Percentiles rank a stretch among this genome's conserved stretches.
Evolutionary conservation across 768 basidiomycete genomes (phyloP).

Genomic region (Postia placenta): DNA sequence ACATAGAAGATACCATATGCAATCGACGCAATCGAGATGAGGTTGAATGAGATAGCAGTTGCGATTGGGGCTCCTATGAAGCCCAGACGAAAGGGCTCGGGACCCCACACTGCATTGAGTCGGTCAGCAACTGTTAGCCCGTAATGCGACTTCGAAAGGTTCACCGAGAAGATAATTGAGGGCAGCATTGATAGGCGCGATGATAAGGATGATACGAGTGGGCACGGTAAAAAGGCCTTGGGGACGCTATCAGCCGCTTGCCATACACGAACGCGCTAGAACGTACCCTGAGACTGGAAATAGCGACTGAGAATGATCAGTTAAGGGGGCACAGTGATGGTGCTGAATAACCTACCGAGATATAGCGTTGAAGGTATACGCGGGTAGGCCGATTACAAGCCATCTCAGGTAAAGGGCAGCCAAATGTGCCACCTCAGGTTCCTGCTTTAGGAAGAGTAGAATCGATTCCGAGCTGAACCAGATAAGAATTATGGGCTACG

Average conservation of each 20-base stretch:
- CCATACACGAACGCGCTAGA: background rate
- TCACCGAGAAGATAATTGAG: conserved; percentile 83
- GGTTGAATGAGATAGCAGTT: conserved; percentile 82
- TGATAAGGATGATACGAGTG: conserved; percentile 72
- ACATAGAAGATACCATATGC: conserved; percentile 57
- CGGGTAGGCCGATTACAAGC: conserved; percentile 75
- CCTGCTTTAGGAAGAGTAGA: conserved; percentile 70
- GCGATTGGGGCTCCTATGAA: conserved; percentile 92
- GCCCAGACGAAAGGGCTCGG: conserved; percentile 68
- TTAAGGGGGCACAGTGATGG: no score
- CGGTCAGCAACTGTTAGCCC: background rate
- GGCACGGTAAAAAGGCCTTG: conserved; percentile 77
- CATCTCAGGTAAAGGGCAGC: conserved; percentile 75
- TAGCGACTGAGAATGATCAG: conserved; percentile 43
- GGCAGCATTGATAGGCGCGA: conserved; percentile 81
- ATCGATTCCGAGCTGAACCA: conserved; percentile 85
- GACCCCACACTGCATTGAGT: conserved; percentile 63
- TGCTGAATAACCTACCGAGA: conserved; percentile 40
- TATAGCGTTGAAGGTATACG: conserved; percentile 53
- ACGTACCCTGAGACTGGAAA: conserved; percentile 74
- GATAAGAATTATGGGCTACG: conserved; percentile 49
- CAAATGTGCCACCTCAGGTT: conserved; percentile 75
- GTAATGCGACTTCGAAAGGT: conserved; percentile 4
- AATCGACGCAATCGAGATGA: conserved; percentile 62
- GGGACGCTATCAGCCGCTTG: background rate